Conservation (phyloP, 768 basidiomycete genomes). For the Lentinula edodes region DNA sequence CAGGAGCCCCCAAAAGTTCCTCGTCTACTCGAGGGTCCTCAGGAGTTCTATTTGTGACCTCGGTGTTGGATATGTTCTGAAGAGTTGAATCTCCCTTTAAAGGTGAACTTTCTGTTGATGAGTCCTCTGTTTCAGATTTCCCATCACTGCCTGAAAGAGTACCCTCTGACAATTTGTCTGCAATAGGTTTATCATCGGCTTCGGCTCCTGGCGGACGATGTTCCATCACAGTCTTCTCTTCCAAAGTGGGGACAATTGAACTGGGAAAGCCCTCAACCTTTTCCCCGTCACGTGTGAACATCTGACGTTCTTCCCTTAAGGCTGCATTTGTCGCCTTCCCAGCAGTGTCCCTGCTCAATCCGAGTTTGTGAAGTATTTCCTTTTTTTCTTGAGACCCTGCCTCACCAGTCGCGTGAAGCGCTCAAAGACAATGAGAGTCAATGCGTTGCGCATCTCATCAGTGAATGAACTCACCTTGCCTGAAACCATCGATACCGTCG, state of each 20-base stretch:
- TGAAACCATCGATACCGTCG: constrained; percentile 30
- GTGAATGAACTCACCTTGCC: constrained; percentile 42
- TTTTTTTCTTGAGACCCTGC: constrained; percentile 26
- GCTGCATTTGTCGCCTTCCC: constrained; percentile 34
- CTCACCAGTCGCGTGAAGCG: constrained; percentile 32
- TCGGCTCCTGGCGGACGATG: constrained; percentile 31
- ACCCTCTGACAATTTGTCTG: constrained; percentile 20
- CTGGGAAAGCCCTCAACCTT: constrained; percentile 54
- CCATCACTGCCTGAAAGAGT: constrained; percentile 4
- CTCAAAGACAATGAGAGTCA: constrained; percentile 24
- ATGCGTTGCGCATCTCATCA: background rate
- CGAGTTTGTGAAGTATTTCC: constrained; percentile 35
- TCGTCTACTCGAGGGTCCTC: constrained; percentile 31
- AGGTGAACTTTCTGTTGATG: background rate
- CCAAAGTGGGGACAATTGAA: constrained; percentile 60
- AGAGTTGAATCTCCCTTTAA: background rate
- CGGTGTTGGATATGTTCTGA: background rate
- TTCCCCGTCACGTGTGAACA: constrained; percentile 45
- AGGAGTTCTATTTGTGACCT: constrained; percentile 9
- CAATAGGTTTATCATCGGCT: constrained; percentile 17
- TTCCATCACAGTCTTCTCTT: constrained; percentile 60
- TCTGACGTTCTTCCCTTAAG: constrained; percentile 45
- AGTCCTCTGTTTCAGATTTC: background rate
- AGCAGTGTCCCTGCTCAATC: constrained; percentile 32
- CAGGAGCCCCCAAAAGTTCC: constrained; percentile 49